phyloP scores from a whole-genome alignment of 2,329 filamentous ascomycete species.

The Claviceps sp. region DNA sequence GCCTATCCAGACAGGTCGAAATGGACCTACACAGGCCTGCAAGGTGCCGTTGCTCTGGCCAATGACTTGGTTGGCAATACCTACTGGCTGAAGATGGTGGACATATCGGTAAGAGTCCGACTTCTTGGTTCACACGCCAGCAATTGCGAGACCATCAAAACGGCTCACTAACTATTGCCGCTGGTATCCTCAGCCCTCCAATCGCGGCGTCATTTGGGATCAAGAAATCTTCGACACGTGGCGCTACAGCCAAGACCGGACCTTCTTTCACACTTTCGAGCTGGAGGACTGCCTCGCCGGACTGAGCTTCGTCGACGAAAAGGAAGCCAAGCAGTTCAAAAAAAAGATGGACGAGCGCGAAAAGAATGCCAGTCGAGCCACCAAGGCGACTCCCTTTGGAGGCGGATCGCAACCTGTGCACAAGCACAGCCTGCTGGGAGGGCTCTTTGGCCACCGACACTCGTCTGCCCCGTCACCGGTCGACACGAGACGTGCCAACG shows the following conservation, averaged over 20 bases:
- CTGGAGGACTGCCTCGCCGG: slow-evolving; percentile 83
- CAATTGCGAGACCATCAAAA: neutral
- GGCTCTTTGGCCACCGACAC: slow-evolving; percentile 49
- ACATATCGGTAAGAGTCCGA: slow-evolving; percentile 58
- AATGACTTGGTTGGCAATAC: slow-evolving; percentile 93
- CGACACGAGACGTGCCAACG: slow-evolving; percentile 32
- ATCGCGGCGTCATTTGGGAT: slow-evolving; percentile 84
- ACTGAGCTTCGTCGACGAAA: slow-evolving; percentile 89
- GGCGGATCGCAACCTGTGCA: slow-evolving; percentile 28
- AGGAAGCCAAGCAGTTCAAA: slow-evolving; percentile 91
- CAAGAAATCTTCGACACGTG: slow-evolving; percentile 96
- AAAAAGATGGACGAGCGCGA: slow-evolving; percentile 96
- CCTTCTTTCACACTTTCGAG: slow-evolving; percentile 97
- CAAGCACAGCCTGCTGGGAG: slow-evolving; percentile 40
- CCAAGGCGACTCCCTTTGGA: slow-evolving; percentile 63
- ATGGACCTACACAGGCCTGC: slow-evolving; percentile 92
- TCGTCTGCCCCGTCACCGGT: slow-evolving; percentile 44
- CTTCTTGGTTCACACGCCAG: neutral
- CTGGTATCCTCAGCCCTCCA: slow-evolving; percentile 42
- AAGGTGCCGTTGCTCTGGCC: slow-evolving; percentile 80
- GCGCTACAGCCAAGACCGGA: slow-evolving; percentile 89
- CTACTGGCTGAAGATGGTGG: slow-evolving; percentile 95
- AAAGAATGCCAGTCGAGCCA: slow-evolving; percentile 87
- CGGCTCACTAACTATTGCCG: slow-evolving; percentile 4
- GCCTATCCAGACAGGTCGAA: slow-evolving; percentile 70